Percentiles rank a stretch among this genome's conserved stretches.
These are phyloP conservation scores for Sphagnum fallax DNA, from an alignment of 228 moss, liverwort and hornwort species.

Conservation along the genomic window DNA sequence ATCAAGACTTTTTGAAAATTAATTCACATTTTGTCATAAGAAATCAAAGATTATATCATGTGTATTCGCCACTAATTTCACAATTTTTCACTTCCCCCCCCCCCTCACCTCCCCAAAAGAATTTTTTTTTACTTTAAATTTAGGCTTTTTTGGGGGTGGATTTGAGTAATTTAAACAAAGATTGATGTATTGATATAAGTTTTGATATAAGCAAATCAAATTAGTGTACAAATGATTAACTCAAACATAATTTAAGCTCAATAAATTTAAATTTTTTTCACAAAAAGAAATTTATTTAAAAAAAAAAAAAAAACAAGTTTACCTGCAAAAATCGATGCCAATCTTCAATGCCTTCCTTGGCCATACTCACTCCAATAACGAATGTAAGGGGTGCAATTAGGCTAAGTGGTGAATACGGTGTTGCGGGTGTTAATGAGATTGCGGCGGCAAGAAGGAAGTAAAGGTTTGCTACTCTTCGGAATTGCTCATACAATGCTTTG, in stretches of 20 bases:
- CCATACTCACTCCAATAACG: conserved; percentile 22
- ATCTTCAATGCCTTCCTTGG: conserved; percentile 27
- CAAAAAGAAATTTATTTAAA: neutral
- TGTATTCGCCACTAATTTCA: neutral
- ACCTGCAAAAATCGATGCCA: conserved; percentile 7
- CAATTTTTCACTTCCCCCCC: neutral
- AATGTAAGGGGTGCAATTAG: conserved; percentile 25
- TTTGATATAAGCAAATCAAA: too few relatives aligned
- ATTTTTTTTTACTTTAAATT: neutral
- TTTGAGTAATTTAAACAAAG: too few relatives aligned
- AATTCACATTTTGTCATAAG: neutral
- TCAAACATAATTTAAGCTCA: neutral
- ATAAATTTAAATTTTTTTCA: neutral
- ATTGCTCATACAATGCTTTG: conserved; percentile 30
- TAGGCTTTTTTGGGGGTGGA: too few relatives aligned
- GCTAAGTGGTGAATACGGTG: conserved; percentile 21
- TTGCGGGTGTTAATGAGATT: conserved; percentile 18
- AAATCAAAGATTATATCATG: neutral
- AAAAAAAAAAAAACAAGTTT: too few relatives aligned
- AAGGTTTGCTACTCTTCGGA: conserved; percentile 28
- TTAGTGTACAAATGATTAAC: too few relatives aligned
- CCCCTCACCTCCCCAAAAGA: neutral
- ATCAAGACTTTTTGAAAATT: neutral
- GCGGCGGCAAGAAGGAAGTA: conserved; percentile 29
- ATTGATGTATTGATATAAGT: too few relatives aligned